A percentile compares a stretch with the other conserved stretches of the same genome.
Conservation (phyloP, 192 early-diverging fungal species). For the Dispira simplex region DNA sequence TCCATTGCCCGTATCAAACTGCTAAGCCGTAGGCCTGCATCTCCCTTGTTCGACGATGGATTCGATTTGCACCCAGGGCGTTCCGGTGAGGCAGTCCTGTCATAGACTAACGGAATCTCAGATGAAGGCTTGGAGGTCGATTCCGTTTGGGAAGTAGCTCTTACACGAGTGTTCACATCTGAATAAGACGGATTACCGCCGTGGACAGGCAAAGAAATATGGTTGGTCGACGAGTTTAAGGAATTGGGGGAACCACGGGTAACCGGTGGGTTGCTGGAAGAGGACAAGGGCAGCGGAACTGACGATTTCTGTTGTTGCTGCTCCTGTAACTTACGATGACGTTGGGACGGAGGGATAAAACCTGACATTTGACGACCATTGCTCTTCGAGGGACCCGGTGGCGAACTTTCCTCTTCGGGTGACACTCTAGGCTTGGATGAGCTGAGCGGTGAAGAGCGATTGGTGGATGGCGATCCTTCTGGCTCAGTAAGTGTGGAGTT, state of each 20-base stretch:
- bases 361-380: not conserved
- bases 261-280: no score
- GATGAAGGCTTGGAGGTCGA: not conserved
- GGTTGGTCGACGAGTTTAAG: not conserved
- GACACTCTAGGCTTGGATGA: no score
- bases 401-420: no score
- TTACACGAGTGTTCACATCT: not conserved
- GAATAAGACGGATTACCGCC: no score
- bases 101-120: not conserved
- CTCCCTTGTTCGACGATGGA: not conserved
- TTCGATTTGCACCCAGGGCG: not conserved
- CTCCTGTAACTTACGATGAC: not conserved
- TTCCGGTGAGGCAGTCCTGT: not conserved
- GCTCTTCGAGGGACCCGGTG: no score
- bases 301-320: not conserved
- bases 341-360: not conserved
- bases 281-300: not conserved
- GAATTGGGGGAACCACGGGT: not conserved
- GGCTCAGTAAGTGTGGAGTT: no score
- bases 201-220: not conserved
- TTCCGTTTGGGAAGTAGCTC: not conserved
- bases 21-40: not conserved
- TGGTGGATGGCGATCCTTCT: no score
- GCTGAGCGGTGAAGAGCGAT: no score
- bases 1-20: not conserved